phyloP scores from a whole-genome alignment of 331 rosid genomes.

The Acacia pycnantha region DNA sequence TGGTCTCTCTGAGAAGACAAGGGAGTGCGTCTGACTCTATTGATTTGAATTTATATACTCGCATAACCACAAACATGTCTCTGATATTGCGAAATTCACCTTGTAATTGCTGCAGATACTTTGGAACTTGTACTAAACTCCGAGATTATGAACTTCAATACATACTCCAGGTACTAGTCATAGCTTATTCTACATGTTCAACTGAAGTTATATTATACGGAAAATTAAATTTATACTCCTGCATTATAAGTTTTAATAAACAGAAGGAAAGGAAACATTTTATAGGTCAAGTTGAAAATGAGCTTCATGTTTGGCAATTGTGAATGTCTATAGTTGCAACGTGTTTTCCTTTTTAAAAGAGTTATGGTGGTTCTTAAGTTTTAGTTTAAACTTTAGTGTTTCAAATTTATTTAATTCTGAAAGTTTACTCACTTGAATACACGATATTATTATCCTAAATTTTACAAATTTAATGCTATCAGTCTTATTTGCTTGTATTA shows the following conservation, averaged over 20 bases:
- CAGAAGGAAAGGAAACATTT: background rate
- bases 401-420: background rate
- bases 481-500: conserved; percentile 23
- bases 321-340: background rate
- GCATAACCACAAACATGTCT: background rate
- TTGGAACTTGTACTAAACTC: conserved; percentile 59
- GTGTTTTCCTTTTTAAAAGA: background rate
- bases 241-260: background rate
- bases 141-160: conserved; percentile 86
- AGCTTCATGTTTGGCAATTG: conserved; percentile 16
- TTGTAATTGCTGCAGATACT: conserved; percentile 58
- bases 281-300: background rate
- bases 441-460: background rate
- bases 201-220: background rate
- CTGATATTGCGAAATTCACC: conserved; percentile 7
- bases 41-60: background rate
- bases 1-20: conserved; percentile 79
- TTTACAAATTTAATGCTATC: conserved; percentile 4
- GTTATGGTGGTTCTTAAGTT: background rate
- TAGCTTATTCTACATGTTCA: conserved; percentile 8
- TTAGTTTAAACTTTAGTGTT: background rate
- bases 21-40: conserved; percentile 68
- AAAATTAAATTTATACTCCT: background rate
- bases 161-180: conserved; percentile 73
- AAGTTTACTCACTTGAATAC: background rate